Evolutionary conservation across 2,329 filamentous ascomycete species (phyloP), one percentile per base, ranked within the genome.

Genomic region (Aspergillus intermedius): DNA sequence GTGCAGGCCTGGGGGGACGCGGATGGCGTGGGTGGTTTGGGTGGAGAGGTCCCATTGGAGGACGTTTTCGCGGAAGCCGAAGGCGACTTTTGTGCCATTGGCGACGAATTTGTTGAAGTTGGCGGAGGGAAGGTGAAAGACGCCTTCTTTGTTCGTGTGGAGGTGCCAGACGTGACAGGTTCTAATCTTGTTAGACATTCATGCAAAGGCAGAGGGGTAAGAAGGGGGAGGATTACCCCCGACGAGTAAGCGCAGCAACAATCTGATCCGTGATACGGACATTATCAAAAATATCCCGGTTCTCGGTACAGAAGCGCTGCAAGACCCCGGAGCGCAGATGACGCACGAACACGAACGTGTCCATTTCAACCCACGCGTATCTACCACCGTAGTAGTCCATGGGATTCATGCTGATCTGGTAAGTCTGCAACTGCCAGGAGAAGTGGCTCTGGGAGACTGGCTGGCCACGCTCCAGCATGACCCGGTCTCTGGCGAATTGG

Each of bases 151-250:
- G 13, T 56, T 49, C 2, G 57, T 59, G 10, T 51, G 21, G 13
- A 61, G 42, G 39, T 62, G 51, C 63, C 64, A 68, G n/a, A 61
- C 56, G 50, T 65, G 55, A 39, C 64, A 68, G 25, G 59, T 57
- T 23, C 63, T 66, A 30, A 30, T 17, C 49, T 17, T 41, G 46
- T 32, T 12, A 54, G 15, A n/a, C 44, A 39, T 10, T 6, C 15
- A 25, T 19, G 22, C n/a, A 39, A 30, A 37, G 23, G 7, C 9
- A 21, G 28, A 28, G 45, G 37, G 17, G 4, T 21, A 19, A 28
- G 22, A 15, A 17, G 13, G 9, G 7, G 32, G n/a, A 34, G 17
- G 41, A 55, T 49, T 54, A 65, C 62, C 58, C 60, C 15, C 56
- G 54, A 3, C 28, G 35, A 28, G 55, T 58, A 15, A 60, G 35